These are phyloP conservation scores for Hypoxylon sp. DNA, from an alignment of 2,329 filamentous ascomycete genomes.

Conservation along the genomic window DNA sequence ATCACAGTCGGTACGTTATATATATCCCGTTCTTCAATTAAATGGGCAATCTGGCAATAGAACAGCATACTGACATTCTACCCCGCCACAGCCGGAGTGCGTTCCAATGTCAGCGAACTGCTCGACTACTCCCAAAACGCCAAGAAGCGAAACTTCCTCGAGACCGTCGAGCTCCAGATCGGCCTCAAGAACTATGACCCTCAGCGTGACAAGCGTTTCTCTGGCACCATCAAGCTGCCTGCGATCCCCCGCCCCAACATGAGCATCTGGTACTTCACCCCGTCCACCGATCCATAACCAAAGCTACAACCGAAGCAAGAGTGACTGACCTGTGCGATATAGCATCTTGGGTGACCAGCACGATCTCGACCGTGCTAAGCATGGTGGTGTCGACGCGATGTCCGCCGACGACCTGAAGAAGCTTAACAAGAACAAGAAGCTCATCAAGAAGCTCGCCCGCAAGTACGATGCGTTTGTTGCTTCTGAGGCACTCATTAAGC, in stretches of 20 bases:
- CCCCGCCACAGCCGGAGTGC: conserved; percentile 56
- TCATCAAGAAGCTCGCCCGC: conserved; percentile 99
- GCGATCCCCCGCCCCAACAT: conserved; percentile 83
- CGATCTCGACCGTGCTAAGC: conserved; percentile 99
- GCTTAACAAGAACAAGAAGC: conserved; percentile 99
- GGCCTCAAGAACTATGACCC: conserved; percentile 99
- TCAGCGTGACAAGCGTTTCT: conserved; percentile 99
- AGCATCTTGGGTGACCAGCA: conserved; percentile 79
- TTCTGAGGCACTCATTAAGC: conserved; percentile 98
- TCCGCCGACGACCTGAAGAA: conserved; percentile 99
- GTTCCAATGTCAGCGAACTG: conserved; percentile 82
- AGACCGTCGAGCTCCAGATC: conserved; percentile 89
- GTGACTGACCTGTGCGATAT: conserved; percentile 22
- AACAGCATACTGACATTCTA: conserved; percentile 37
- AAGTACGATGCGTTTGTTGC: conserved; percentile 99
- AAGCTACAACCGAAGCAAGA: not conserved
- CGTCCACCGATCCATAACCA: not conserved
- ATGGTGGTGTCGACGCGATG: conserved; percentile 98
- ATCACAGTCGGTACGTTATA: conserved; percentile 76
- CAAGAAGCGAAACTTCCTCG: conserved; percentile 99
- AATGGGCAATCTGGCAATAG: not conserved
- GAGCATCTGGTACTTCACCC: conserved; percentile 45
- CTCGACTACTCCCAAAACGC: conserved; percentile 94
- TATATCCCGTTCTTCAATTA: not conserved
- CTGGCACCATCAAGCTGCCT: conserved; percentile 96